These are phyloP conservation scores for Fusarium clavum DNA, from an alignment of 2,329 filamentous ascomycete species.

Conservation along the genomic window DNA sequence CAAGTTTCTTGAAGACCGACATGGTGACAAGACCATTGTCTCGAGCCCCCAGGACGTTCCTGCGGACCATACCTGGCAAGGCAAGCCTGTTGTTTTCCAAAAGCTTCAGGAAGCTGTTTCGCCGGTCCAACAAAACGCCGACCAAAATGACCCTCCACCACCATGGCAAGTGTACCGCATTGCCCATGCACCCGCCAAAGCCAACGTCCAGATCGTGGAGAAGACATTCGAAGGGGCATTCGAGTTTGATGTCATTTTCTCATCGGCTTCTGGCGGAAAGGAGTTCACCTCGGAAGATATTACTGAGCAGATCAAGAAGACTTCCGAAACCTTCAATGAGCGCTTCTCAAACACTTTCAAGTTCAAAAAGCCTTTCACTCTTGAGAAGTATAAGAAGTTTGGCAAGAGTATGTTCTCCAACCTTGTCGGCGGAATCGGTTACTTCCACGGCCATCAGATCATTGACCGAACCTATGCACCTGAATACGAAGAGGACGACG, in stretches of 20 bases:
- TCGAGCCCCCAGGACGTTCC: conserved; percentile 72
- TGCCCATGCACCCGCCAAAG: conserved; percentile 72
- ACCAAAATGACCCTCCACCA: conserved; percentile 77
- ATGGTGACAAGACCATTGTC: conserved; percentile 80
- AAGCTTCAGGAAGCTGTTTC: conserved; percentile 65
- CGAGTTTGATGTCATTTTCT: conserved; percentile 93
- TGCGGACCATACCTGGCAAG: conserved; percentile 82
- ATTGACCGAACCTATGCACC: conserved; percentile 92
- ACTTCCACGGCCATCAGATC: conserved; percentile 89
- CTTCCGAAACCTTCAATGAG: conserved; percentile 76
- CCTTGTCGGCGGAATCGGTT: conserved; percentile 91
- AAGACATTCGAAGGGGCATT: conserved; percentile 92
- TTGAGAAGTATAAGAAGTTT: conserved; percentile 79
- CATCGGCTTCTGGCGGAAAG: conserved; percentile 75
- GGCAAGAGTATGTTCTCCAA: conserved; percentile 94
- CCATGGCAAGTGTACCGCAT: conserved; percentile 89
- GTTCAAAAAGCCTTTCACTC: conserved; percentile 80
- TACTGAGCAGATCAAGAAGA: conserved; percentile 74
- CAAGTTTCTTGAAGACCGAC: conserved; percentile 73
- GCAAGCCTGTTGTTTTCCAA: conserved; percentile 72
- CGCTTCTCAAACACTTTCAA: conserved; percentile 76
- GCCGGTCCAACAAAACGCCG: conserved; percentile 61
- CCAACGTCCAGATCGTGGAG: conserved; percentile 89
- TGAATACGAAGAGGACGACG: conserved; percentile 94
- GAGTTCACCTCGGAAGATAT: conserved; percentile 71